Conservation (phyloP, 2,329 filamentous ascomycete genomes). For the Penicillium sclerotigenum region DNA sequence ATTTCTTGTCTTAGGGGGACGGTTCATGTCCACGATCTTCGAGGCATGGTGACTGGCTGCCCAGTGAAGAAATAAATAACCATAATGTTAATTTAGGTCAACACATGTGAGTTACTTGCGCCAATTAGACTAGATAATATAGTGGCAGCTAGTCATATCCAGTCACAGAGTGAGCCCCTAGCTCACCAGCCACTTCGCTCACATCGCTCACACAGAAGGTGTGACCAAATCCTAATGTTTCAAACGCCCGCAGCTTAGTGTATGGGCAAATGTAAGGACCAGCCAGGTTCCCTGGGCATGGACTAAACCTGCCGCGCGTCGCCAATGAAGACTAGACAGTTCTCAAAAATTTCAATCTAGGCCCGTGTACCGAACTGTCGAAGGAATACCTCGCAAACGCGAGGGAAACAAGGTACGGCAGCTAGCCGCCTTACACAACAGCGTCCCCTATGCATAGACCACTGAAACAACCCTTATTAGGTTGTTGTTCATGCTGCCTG, state of each 20-base stretch:
- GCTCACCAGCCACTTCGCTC: conserved; percentile 67
- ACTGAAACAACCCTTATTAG: conserved; percentile 36
- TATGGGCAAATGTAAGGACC: neutral
- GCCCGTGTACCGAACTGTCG: conserved; percentile 66
- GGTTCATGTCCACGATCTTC: neutral
- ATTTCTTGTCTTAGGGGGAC: too few relatives aligned
- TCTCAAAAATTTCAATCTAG: conserved; percentile 64
- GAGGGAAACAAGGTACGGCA: conserved; percentile 55
- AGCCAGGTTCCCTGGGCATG: conserved; percentile 51
- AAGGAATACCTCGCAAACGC: conserved; percentile 61
- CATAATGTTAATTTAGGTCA: neutral
- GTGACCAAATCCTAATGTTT: neutral
- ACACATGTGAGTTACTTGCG: neutral
- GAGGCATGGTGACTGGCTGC: neutral
- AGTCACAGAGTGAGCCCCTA: conserved; percentile 45
- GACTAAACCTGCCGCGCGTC: conserved; percentile 53
- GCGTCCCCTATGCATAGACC: conserved; percentile 1
- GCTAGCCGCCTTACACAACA: conserved; percentile 19
- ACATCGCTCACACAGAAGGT: conserved; percentile 49
- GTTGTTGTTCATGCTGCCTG: conserved; percentile 58
- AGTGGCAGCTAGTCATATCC: conserved; percentile 25
- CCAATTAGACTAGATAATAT: conserved; percentile 24
- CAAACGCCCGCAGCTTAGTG: neutral
- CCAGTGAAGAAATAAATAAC: neutral
- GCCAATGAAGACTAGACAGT: conserved; percentile 60